Evolutionary conservation across 768 basidiomycete genomes (phyloP).

Genomic region (Asterophora parasitica): DNA sequence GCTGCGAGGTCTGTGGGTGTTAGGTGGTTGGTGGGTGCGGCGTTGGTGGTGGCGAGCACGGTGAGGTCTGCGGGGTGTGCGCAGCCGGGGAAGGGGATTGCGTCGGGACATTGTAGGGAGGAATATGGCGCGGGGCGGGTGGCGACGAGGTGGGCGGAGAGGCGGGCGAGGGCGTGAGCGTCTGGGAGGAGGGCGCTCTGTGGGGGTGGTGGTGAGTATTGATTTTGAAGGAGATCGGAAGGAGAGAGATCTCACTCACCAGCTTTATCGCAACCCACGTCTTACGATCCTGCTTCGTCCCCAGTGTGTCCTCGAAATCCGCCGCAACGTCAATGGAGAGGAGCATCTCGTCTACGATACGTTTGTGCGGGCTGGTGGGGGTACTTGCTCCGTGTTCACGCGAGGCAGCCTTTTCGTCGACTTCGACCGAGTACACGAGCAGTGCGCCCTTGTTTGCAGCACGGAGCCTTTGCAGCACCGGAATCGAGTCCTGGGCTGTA

Average conservation of each 20-base stretch:
- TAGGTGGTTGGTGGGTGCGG: not conserved
- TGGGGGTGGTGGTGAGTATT: not conserved
- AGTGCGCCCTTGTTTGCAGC: slow-evolving; percentile 67
- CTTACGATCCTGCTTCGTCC: slow-evolving; percentile 35
- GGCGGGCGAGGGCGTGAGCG: slow-evolving; percentile 51
- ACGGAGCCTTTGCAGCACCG: slow-evolving; percentile 60
- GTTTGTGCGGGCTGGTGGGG: slow-evolving; percentile 43
- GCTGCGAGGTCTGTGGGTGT: slow-evolving; percentile 49
- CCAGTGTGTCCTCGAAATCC: slow-evolving; percentile 63
- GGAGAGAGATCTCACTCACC: too few species aligned
- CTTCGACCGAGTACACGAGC: slow-evolving; percentile 85
- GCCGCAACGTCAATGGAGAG: slow-evolving; percentile 74
- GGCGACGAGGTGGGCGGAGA: slow-evolving; percentile 55
- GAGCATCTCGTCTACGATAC: slow-evolving; percentile 71
- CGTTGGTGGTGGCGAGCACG: slow-evolving; percentile 31
- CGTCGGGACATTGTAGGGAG: too few species aligned
- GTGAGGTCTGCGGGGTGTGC: slow-evolving; percentile 56
- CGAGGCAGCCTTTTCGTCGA: slow-evolving; percentile 52
- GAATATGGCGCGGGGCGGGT: slow-evolving; percentile 35
- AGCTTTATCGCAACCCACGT: slow-evolving; percentile 89
- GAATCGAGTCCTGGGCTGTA: slow-evolving; percentile 61
- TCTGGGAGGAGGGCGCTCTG: slow-evolving; percentile 70
- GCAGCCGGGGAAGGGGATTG: slow-evolving; percentile 69
- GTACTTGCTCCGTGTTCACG: slow-evolving; percentile 13
- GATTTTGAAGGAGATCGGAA: too few species aligned